phyloP scores from a whole-genome alignment of 2,329 filamentous ascomycete genomes.

The Neurospora crassa region DNA sequence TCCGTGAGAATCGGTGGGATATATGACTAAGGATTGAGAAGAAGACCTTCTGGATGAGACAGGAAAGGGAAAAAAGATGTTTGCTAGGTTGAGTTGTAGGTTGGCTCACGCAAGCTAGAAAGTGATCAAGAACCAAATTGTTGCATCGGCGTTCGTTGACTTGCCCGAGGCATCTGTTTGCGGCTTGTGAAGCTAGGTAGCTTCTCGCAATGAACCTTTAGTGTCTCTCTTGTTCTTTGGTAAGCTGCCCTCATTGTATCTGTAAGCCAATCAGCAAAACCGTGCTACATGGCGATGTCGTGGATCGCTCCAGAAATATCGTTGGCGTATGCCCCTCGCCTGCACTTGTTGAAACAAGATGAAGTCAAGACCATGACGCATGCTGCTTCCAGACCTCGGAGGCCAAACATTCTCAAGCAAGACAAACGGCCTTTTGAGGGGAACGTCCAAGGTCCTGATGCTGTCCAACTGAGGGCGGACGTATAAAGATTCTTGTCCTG shows the following conservation, averaged over 20 bases:
- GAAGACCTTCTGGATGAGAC: background rate
- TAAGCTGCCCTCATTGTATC: background rate
- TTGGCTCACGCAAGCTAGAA: background rate
- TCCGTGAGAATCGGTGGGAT: too few relatives aligned
- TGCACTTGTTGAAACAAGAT: background rate
- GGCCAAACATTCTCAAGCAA: background rate
- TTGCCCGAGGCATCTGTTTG: background rate
- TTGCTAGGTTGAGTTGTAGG: background rate
- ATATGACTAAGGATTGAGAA: background rate
- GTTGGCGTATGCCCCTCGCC: background rate
- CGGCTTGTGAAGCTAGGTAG: background rate
- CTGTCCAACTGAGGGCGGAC: background rate
- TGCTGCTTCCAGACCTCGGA: background rate
- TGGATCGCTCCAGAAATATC: background rate
- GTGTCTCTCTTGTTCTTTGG: background rate
- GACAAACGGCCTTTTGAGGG: background rate
- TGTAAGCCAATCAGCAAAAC: background rate
- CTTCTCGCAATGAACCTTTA: background rate
- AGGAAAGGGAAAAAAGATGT: background rate
- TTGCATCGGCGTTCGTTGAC: background rate
- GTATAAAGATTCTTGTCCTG: background rate
- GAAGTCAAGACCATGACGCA: background rate
- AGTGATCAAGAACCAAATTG: background rate
- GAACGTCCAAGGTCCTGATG: background rate
- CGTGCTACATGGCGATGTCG: background rate